These are phyloP conservation scores for Euphorbia celastroides DNA, from an alignment of 441 rosid genomes.

Conservation along the genomic window DNA sequence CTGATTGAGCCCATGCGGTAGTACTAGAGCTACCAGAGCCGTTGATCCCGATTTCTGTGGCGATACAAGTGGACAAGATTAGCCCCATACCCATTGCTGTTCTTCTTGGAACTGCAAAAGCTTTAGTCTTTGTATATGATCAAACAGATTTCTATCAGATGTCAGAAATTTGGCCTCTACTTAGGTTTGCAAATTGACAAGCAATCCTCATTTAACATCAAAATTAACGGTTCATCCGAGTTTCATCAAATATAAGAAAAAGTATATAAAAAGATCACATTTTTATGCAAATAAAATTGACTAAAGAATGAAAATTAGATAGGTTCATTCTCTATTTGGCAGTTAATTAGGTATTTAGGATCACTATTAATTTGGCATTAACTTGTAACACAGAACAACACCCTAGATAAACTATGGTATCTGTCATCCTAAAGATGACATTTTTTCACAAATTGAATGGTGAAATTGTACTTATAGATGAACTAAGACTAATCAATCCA, in stretches of 20 bases:
- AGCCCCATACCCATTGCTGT: constrained; percentile 46
- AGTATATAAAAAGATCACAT: no score
- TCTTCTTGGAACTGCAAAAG: constrained; percentile 83
- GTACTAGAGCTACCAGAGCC: not conserved
- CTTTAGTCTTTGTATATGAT: constrained; percentile 46
- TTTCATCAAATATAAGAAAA: no score
- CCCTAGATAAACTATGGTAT: no score
- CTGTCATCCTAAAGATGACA: not conserved
- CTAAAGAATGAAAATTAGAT: no score
- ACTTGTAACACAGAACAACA: no score
- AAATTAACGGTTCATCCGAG: no score
- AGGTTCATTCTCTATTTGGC: no score
- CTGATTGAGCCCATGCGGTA: constrained; percentile 38
- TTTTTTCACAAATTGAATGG: not conserved
- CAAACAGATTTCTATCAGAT: constrained; percentile 19
- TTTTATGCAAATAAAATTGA: no score
- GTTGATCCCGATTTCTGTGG: constrained; percentile 33
- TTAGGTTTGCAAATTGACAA: not conserved
- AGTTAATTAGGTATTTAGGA: no score
- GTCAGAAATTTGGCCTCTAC: not conserved
- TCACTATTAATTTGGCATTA: no score
- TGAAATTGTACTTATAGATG: not conserved
- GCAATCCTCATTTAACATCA: not conserved
- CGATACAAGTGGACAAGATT: constrained; percentile 45
- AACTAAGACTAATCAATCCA: not conserved